A percentile compares a stretch with the other conserved stretches of the same genome.
Evolutionary conservation across 371 early-diverging fungal genomes (phyloP).

Genomic region (Synchytrium microbalum): DNA sequence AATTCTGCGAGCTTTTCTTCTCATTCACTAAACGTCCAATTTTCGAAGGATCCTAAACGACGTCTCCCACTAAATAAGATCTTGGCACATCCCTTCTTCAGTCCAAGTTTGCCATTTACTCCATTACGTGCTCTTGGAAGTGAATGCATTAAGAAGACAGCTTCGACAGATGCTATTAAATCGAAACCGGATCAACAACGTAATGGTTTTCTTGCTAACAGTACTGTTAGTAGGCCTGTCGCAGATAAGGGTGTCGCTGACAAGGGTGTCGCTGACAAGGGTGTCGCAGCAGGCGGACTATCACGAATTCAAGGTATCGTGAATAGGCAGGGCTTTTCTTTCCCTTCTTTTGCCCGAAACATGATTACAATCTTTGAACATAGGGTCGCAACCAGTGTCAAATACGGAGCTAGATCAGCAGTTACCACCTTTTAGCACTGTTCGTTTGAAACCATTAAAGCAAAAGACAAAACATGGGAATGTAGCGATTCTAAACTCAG

Average conservation of each 20-base stretch:
- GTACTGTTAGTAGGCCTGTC: too few species aligned
- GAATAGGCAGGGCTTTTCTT: too few species aligned
- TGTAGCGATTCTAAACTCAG: constrained; percentile 28
- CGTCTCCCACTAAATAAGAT: constrained; percentile 20
- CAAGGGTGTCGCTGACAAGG: too few species aligned
- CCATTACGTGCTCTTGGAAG: background rate
- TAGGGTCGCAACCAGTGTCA: background rate
- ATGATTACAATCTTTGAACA: background rate
- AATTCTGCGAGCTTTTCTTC: constrained; percentile 4
- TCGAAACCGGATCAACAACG: too few species aligned
- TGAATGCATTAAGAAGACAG: background rate
- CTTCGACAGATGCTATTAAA: background rate
- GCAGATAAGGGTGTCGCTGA: too few species aligned
- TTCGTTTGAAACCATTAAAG: constrained; percentile 38
- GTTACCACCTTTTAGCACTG: constrained; percentile 29
- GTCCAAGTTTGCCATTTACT: constrained; percentile 3
- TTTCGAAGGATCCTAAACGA: constrained; percentile 36
- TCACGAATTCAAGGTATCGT: too few species aligned
- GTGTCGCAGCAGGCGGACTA: too few species aligned
- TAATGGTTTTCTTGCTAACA: too few species aligned
- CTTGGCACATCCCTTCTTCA: constrained; percentile 36
- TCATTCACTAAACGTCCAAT: background rate
- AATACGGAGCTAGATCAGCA: background rate
- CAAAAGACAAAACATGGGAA: constrained; percentile 43
- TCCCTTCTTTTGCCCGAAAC: too few species aligned